phyloP scores from a whole-genome alignment of 1,284 basidiomycete genomes.

The Malassezia pachydermatis region DNA sequence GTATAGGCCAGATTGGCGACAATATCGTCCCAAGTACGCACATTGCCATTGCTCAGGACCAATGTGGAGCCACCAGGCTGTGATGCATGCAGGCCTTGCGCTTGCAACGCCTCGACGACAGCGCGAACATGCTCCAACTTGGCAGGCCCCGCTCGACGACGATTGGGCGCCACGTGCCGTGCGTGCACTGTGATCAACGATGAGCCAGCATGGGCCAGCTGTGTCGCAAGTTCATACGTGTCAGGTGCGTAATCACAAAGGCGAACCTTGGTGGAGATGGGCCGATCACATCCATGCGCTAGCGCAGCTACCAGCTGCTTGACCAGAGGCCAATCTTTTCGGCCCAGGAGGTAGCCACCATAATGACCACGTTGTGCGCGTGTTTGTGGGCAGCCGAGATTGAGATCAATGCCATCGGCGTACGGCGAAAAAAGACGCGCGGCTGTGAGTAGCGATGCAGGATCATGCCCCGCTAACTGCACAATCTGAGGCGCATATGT shows the following conservation, averaged over 20 bases:
- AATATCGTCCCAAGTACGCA: constrained; percentile 57
- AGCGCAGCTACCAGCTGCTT: constrained; percentile 48
- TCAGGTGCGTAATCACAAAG: constrained; percentile 51
- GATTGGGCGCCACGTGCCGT: constrained; percentile 59
- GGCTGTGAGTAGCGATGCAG: constrained; percentile 56
- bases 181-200: constrained; percentile 63
- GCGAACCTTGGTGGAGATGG: constrained; percentile 58
- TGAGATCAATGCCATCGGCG: constrained; percentile 56
- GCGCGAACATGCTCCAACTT: constrained; percentile 56
- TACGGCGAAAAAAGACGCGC: constrained; percentile 55
- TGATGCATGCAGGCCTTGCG: constrained; percentile 33
- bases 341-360: constrained; percentile 62
- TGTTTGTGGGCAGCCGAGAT: constrained; percentile 63
- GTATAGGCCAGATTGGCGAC: constrained; percentile 55
- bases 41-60: constrained; percentile 67
- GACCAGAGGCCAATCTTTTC: constrained; percentile 60
- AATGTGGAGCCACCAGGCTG: constrained; percentile 51
- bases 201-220: constrained; percentile 57
- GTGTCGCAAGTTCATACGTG: constrained; percentile 56
- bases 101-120: constrained; percentile 50
- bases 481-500: constrained; percentile 55
- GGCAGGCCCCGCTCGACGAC: constrained; percentile 60
- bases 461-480: constrained; percentile 62
- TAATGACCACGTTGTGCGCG: constrained; percentile 59
- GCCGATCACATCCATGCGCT: constrained; percentile 46